phyloP scores from a whole-genome alignment of 495 filamentous ascomycete species.

The Neurospora africana region DNA sequence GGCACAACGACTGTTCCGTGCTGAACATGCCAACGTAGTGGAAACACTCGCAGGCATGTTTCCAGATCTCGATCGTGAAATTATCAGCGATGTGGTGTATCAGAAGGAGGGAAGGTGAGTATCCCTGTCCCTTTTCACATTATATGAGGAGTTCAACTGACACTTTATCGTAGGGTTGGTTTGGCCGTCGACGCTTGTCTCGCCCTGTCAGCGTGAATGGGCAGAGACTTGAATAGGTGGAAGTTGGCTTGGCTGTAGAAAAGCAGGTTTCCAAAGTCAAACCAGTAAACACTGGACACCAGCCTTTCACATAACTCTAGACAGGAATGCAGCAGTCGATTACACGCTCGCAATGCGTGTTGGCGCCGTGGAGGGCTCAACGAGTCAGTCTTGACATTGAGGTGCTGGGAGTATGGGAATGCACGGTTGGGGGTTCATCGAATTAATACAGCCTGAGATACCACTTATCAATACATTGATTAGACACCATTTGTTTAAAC shows the following conservation, averaged over 20 bases:
- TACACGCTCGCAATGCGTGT: not conserved
- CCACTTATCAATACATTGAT: not conserved
- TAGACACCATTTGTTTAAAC: not conserved
- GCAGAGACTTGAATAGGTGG: not conserved
- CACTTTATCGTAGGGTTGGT: conserved; percentile 52
- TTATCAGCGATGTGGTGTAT: conserved; percentile 89
- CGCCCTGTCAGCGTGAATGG: conserved; percentile 49
- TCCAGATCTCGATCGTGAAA: conserved; percentile 76
- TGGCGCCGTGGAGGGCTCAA: not conserved
- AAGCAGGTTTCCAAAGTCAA: not conserved
- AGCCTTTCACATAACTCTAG: not conserved
- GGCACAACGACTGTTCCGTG: conserved; percentile 70
- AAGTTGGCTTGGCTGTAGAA: not conserved
- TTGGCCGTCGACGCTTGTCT: conserved; percentile 87
- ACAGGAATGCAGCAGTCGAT: not conserved
- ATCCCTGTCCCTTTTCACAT: not conserved
- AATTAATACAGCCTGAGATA: not conserved
- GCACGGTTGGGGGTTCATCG: not conserved
- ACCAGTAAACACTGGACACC: not conserved
- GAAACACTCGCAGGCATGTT: conserved; percentile 92
- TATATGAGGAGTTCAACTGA: conserved; percentile 11
- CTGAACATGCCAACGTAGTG: conserved; percentile 82
- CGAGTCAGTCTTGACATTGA: not conserved
- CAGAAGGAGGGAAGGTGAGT: conserved; percentile 84
- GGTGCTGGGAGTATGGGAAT: not conserved